Evolutionary conservation across 2,329 filamentous ascomycete genomes (phyloP).

Genomic region (Penicillium sp.): DNA sequence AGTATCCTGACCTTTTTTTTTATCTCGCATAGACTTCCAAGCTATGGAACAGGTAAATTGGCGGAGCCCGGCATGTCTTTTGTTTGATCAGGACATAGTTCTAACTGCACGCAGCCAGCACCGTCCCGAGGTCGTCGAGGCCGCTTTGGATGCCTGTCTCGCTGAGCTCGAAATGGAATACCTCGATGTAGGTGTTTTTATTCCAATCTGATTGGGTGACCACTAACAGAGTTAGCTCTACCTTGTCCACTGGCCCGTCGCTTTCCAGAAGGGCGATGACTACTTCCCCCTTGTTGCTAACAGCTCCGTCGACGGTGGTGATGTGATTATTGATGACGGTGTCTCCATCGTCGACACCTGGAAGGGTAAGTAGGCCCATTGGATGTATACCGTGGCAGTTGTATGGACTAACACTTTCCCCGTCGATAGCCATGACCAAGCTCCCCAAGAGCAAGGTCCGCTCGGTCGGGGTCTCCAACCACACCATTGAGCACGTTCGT

Average conservation of each 20-base stretch:
- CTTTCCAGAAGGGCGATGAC: conserved; percentile 36
- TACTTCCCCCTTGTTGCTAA: conserved; percentile 46
- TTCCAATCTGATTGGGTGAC: neutral
- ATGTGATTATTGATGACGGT: conserved; percentile 44
- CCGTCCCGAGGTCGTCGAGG: conserved; percentile 49
- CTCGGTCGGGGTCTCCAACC: conserved; percentile 44
- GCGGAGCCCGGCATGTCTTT: neutral
- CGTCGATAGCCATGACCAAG: conserved; percentile 39
- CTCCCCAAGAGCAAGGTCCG: conserved; percentile 41
- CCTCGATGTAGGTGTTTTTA: conserved; percentile 45
- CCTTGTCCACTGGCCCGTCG: conserved; percentile 47
- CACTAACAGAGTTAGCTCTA: conserved; percentile 27
- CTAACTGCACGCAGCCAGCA: conserved; percentile 35
- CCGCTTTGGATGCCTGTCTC: conserved; percentile 48
- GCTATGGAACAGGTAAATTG: conserved; percentile 50
- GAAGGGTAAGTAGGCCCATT: conserved; percentile 29
- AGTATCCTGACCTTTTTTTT: neutral
- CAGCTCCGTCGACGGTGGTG: conserved; percentile 36
- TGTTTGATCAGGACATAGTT: neutral
- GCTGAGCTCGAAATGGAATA: conserved; percentile 52
- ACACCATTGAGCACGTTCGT: conserved; percentile 36
- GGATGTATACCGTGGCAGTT: no score
- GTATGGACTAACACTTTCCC: neutral
- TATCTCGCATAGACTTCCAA: conserved; percentile 49
- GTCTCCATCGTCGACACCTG: conserved; percentile 43